phyloP scores from a whole-genome alignment of 768 basidiomycete species.

The Lentinula edodes region DNA sequence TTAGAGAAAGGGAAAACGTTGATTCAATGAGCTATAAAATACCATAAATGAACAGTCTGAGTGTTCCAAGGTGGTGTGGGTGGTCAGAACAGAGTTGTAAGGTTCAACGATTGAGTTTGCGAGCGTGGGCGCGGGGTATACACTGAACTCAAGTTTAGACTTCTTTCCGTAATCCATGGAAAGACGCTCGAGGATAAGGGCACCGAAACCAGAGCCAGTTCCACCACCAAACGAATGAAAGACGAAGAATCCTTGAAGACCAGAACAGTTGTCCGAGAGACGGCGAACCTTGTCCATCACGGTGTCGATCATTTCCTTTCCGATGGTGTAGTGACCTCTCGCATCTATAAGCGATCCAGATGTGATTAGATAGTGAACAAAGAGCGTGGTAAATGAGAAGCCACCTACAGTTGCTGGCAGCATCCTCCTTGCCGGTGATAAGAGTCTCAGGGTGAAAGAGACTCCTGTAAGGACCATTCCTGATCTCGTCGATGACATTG shows the following conservation, averaged over 20 bases:
- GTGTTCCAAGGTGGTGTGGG: slow-evolving; percentile 98
- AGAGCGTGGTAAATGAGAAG: neutral
- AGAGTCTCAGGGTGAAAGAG: slow-evolving; percentile 99
- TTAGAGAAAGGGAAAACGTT: neutral
- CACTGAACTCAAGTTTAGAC: slow-evolving; percentile 97
- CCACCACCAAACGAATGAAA: slow-evolving; percentile 99
- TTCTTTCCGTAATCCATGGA: slow-evolving; percentile 99
- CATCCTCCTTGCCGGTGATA: slow-evolving; percentile 98
- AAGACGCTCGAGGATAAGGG: slow-evolving; percentile 92
- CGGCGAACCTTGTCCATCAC: slow-evolving; percentile 97
- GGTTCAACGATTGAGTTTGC: slow-evolving; percentile 98
- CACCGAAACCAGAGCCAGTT: slow-evolving; percentile 98
- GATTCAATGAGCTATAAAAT: slow-evolving; percentile 9
- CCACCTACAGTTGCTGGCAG: slow-evolving; percentile 91
- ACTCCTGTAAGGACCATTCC: slow-evolving; percentile 90
- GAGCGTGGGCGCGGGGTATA: slow-evolving; percentile 92
- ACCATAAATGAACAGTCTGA: slow-evolving; percentile 99
- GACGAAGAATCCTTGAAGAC: slow-evolving; percentile 99
- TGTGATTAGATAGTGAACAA: neutral
- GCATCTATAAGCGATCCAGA: slow-evolving; percentile 59
- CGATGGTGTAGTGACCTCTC: slow-evolving; percentile 98
- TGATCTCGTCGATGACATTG: slow-evolving; percentile 96
- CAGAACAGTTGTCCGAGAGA: slow-evolving; percentile 95
- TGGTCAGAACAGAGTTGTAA: slow-evolving; percentile 97
- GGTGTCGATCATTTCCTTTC: slow-evolving; percentile 95